A percentile compares a stretch with the other conserved stretches of the same genome.
Conservation (phyloP, 768 basidiomycete species). For the Hygrophoropsis aurantiaca region DNA sequence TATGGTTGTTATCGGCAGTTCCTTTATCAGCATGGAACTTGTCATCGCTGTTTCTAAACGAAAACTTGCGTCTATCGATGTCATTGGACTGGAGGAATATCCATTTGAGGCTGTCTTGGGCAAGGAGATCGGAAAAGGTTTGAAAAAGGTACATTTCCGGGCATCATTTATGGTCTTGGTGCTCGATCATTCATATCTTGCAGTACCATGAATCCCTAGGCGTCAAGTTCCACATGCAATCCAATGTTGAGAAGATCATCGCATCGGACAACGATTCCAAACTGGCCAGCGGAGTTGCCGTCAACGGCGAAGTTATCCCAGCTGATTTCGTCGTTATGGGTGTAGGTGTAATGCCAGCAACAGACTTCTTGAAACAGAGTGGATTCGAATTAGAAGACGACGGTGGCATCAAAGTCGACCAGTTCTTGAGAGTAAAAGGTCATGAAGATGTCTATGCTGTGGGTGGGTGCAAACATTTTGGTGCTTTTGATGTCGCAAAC, state of each 20-base stretch:
- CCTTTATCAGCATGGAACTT: constrained; percentile 94
- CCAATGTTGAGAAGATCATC: constrained; percentile 66
- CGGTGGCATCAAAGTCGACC: constrained; percentile 76
- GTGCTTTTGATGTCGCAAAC: neutral
- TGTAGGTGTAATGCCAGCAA: constrained; percentile 83
- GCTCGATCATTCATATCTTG: neutral
- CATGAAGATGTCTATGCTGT: constrained; percentile 64
- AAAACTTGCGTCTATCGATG: constrained; percentile 77
- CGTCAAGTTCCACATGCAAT: constrained; percentile 80
- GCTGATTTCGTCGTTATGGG: constrained; percentile 85
- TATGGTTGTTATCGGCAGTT: constrained; percentile 81
- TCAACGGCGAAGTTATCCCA: constrained; percentile 61
- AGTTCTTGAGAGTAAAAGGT: constrained; percentile 61
- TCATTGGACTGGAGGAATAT: constrained; percentile 78
- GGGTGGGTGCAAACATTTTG: constrained; percentile 35
- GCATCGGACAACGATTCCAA: constrained; percentile 51
- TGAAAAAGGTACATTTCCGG: constrained; percentile 65
- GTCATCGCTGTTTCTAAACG: constrained; percentile 72
- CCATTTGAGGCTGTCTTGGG: constrained; percentile 86
- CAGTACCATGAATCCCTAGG: constrained; percentile 82
- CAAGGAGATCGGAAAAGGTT: constrained; percentile 70
- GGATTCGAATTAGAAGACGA: constrained; percentile 71
- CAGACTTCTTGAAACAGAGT: constrained; percentile 73
- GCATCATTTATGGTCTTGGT: neutral
- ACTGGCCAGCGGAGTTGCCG: constrained; percentile 62